Base-by-base conservation (phyloP, 495 filamentous ascomycete species). In the Neurospora sp. region DNA sequence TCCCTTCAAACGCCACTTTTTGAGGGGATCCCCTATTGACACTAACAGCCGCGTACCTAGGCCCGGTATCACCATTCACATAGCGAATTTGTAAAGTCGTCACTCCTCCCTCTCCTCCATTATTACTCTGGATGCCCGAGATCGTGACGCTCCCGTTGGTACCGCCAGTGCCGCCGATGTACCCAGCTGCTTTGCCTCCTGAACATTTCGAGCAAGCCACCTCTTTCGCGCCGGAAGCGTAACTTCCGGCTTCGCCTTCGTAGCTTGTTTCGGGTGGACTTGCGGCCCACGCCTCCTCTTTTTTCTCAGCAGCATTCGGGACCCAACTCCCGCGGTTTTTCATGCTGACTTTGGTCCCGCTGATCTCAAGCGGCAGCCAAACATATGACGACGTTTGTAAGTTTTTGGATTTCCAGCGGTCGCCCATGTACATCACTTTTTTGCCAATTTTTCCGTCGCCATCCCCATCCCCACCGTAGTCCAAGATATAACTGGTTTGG, bases 351-450 rank as follows among this genome's bases (percentile, higher is more conserved):
- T 78, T 87, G 0, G 84, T 89, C 0, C 89, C 89, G 20, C 79
- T 83, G 75, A 92, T 84, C 5, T 74, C 83, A 2, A 91, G 81
- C 5, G 90, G 90, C 0, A 92, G 84, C 90, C 90, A 92, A 39
- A 92, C 80, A 76, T 92, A 92, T 1, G 22, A 27, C 22, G 22
- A 27, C 22, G 86, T 79, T 84, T 87, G 86, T 0, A 92, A 83
- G 76, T 91, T 89, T 20, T 74, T 72, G 20, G 82, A 84, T 3
- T 87, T 76, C 90, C 90, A 92, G 6, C 90, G 84, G 79, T 92
- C 90, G 69, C 90, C 89, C 82, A 91, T 87, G 79, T 91, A 92
- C 71, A 89, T 88, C 65, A 78, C 27, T 31, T 31, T 31, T 31
- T 31, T 31, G 27, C 27, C 27, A 31, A 3, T 31, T 31, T 31